A percentile compares a stretch with the other conserved stretches of the same genome.
phyloP scores from a whole-genome alignment of 2,329 filamentous ascomycete genomes.

The Botrytis fabae region DNA sequence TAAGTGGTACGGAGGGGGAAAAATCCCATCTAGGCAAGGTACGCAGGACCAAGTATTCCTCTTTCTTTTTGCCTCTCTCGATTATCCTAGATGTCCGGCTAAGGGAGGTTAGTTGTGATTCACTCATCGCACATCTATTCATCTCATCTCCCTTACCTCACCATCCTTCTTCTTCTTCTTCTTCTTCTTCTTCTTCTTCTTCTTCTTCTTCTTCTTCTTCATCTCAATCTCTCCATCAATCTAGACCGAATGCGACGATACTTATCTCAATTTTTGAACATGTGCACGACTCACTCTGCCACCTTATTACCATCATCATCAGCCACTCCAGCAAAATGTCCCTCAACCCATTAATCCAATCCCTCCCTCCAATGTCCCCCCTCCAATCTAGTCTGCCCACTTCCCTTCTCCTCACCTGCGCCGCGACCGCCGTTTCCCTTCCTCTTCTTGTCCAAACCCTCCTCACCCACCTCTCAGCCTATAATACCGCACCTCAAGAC shows the following conservation, averaged over 20 bases:
- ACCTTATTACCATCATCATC: constrained; percentile 1
- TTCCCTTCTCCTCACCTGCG: constrained; percentile 54
- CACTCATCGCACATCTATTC: not conserved
- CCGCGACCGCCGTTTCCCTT: constrained; percentile 57
- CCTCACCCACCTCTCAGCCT: constrained; percentile 55
- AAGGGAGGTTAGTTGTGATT: constrained; percentile 6
- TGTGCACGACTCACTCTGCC: constrained; percentile 14
- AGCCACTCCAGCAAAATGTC: not conserved
- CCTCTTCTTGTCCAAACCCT: constrained; percentile 55
- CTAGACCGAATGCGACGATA: not conserved
- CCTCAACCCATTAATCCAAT: constrained; percentile 3
- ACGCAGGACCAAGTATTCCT: constrained; percentile 9
- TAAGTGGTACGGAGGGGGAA: constrained; percentile 3
- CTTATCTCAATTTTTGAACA: constrained; percentile 1
- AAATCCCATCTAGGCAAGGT: not conserved
- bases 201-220: not conserved
- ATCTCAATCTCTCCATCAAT: constrained; percentile 12
- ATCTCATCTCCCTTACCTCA: not conserved
- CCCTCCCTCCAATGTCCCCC: constrained; percentile 15
- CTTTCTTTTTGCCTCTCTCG: not conserved
- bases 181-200: not conserved
- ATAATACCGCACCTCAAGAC: constrained; percentile 58
- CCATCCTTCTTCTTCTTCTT: not conserved
- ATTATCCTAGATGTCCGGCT: constrained; percentile 5
- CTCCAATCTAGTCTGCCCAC: constrained; percentile 22